Conservation (phyloP, 768 basidiomycete species). For the Hygrophoropsis aurantiaca region DNA sequence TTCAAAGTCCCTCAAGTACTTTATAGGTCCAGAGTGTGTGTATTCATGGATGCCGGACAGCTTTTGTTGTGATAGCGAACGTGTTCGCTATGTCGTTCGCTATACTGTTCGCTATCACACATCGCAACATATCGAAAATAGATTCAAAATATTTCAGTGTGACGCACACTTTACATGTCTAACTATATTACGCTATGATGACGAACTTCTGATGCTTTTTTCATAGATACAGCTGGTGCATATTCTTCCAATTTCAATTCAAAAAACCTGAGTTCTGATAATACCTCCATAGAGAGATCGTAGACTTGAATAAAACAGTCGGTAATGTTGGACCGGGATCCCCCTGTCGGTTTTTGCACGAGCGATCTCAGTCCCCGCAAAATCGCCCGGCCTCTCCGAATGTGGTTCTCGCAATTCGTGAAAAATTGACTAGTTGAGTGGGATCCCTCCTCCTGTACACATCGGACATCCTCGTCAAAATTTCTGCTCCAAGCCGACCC, state of each 20-base stretch:
- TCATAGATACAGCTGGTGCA: constrained; percentile 5
- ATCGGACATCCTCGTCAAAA: neutral
- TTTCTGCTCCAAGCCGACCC: neutral
- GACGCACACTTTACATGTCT: too few relatives aligned
- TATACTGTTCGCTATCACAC: too few relatives aligned
- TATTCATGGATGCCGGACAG: too few relatives aligned
- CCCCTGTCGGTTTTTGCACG: too few relatives aligned
- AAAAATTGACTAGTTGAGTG: neutral
- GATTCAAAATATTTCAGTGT: too few relatives aligned
- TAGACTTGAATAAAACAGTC: constrained; percentile 2
- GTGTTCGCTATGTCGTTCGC: too few relatives aligned
- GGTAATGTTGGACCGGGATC: too few relatives aligned
- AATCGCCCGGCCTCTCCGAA: neutral
- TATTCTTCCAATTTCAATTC: constrained; percentile 4
- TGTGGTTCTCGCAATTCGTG: neutral
- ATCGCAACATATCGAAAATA: too few relatives aligned
- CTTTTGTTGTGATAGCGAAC: too few relatives aligned
- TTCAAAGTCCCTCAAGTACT: too few relatives aligned
- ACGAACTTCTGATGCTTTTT: neutral
- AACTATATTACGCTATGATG: neutral
- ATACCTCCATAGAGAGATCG: neutral
- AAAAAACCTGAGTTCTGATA: neutral
- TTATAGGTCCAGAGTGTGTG: too few relatives aligned
- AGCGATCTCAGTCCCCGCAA: too few relatives aligned
- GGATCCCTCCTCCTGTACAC: neutral